phyloP scores from a whole-genome alignment of 108 stramenopile species.

The Chaetoceros tenuissimus region DNA sequence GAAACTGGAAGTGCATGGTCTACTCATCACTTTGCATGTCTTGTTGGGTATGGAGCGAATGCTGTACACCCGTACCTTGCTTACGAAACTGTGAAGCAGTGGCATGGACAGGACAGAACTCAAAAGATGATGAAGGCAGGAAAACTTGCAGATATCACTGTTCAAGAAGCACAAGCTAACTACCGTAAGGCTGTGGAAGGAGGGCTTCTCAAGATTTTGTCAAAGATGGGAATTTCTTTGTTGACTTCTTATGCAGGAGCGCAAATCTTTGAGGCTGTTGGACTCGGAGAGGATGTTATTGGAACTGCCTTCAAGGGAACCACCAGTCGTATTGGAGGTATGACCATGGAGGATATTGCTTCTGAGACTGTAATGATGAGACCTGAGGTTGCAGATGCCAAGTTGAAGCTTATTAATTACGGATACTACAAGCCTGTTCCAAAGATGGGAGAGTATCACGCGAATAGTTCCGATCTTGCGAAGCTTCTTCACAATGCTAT shows the following conservation, averaged over 20 bases:
- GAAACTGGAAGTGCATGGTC: constrained; percentile 93
- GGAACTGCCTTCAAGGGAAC: constrained; percentile 90
- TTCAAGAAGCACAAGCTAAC: constrained; percentile 85
- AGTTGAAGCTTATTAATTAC: constrained; percentile 77
- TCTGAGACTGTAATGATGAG: constrained; percentile 77
- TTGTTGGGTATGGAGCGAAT: constrained; percentile 93
- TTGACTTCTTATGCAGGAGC: constrained; percentile 91
- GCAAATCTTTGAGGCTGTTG: constrained; percentile 95
- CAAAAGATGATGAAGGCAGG: constrained; percentile 81
- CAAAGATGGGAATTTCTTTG: constrained; percentile 93
- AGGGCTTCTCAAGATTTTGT: constrained; percentile 90
- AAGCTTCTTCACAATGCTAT: constrained; percentile 88
- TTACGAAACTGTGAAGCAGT: constrained; percentile 90
- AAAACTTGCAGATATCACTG: constrained; percentile 51
- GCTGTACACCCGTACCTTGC: constrained; percentile 94
- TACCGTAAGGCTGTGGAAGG: constrained; percentile 86
- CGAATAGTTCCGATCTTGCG: constrained; percentile 87
- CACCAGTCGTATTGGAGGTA: constrained; percentile 83
- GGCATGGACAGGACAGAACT: constrained; percentile 65
- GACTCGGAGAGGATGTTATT: constrained; percentile 84
- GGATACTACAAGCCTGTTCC: constrained; percentile 90
- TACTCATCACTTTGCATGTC: constrained; percentile 88
- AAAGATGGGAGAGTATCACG: constrained; percentile 89
- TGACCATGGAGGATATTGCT: constrained; percentile 66
- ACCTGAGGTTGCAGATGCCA: constrained; percentile 59